Base-by-base conservation (phyloP, 768 basidiomycete species). In the Rickenella mellea region DNA sequence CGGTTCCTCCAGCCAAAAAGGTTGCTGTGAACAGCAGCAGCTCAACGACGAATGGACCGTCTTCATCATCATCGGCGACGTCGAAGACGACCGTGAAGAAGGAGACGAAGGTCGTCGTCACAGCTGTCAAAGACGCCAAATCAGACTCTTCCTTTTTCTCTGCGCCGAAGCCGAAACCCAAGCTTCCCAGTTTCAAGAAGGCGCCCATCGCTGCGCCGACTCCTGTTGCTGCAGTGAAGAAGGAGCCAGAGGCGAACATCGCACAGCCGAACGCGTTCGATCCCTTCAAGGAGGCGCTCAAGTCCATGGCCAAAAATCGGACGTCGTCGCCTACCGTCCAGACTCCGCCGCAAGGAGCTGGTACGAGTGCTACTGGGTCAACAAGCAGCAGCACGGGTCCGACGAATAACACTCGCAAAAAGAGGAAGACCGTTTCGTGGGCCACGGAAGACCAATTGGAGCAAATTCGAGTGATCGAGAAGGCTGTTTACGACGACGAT, bases 101-200 rank as follows among this genome's bases (percentile, higher is more conserved):
- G 56, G 83, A 84, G 55, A 42, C 54, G 14, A 67, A 59, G 44
- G 51, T 61, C 2, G 45, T 55, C 12, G 65, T 63, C 33, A 41
- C 60, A 2, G 55, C 65, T 2, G 70, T 76, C 43, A 86, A 87
- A 57, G 84, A 83, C 50, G 82, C 84, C 14, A 83, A 87, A 64
- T 80, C 84, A 10, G 88, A 90, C 59, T 83, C 81, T 36, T 87
- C 84, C 2, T 90, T 91, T 61, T 91, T 91, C 61, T 89, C 87
- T 41, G 81, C 83, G 29, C 83, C 86, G 5, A 90, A 89, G 56
- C 75, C 80, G 15, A 89, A 88, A 54, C 76, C 82, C 24, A 86
- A 83, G 60, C 66, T 91, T 17, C 88, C 88, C 9, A 86, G 74
- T 42, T 91, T 91, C 69, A 89, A 82, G 66, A 91, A 90, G 60